Evolutionary conservation across 495 filamentous ascomycete genomes (phyloP).

Genomic region (Acidomyces sp.): DNA sequence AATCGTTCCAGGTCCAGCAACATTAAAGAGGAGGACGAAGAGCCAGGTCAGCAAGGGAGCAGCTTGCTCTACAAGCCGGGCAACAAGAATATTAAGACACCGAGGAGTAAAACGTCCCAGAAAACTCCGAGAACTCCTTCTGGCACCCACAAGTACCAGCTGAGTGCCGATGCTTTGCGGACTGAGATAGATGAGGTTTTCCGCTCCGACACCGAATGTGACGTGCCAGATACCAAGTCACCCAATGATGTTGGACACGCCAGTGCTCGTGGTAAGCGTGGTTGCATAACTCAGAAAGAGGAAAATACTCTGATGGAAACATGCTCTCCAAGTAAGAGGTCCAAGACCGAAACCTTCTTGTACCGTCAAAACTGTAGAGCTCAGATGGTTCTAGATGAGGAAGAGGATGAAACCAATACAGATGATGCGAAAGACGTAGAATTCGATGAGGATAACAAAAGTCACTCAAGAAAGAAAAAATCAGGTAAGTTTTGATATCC

Average conservation of each 20-base stretch:
- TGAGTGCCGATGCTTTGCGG: not conserved
- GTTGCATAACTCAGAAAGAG: conserved; percentile 5
- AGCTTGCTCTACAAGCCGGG: not conserved
- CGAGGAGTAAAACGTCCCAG: not conserved
- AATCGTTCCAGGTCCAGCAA: not conserved
- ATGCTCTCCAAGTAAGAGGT: conserved; percentile 8
- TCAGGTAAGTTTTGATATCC: no score
- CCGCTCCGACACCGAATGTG: conserved; percentile 1
- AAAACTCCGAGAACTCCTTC: not conserved
- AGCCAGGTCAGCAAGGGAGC: not conserved
- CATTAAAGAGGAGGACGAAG: not conserved
- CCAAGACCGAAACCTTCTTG: conserved; percentile 4
- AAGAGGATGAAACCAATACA: no score
- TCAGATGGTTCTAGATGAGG: not conserved
- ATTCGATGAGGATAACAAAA: no score
- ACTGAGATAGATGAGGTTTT: not conserved
- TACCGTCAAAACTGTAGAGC: conserved; percentile 3
- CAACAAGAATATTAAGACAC: conserved; percentile 4
- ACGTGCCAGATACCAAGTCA: not conserved
- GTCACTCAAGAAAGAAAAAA: no score
- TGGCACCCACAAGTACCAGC: not conserved
- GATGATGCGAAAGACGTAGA: no score
- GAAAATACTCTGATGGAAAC: not conserved
- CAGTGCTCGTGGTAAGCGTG: conserved; percentile 6
- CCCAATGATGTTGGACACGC: not conserved